phyloP scores from a whole-genome alignment of 106 monocot genomes.

The Acorus calamus region DNA sequence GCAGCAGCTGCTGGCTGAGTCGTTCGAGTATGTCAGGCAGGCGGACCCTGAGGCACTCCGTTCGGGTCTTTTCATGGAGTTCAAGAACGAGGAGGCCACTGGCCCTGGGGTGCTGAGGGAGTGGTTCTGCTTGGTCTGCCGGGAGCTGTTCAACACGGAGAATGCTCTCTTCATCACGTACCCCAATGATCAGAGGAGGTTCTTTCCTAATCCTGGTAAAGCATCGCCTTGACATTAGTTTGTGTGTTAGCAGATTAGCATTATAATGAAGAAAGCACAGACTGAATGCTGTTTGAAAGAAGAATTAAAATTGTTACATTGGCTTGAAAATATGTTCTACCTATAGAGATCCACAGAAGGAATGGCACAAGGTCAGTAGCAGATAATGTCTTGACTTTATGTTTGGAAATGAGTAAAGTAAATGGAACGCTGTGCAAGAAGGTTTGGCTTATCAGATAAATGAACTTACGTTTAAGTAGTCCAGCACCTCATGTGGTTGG shows the following conservation, averaged over 20 bases:
- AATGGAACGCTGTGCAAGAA: too few relatives aligned
- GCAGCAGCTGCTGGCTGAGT: conserved; percentile 52
- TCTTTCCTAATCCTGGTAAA: conserved; percentile 76
- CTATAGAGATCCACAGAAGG: too few relatives aligned
- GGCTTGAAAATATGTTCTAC: too few relatives aligned
- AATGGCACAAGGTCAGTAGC: too few relatives aligned
- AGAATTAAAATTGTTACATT: too few relatives aligned
- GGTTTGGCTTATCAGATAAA: too few relatives aligned
- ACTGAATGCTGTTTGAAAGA: too few relatives aligned
- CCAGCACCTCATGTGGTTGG: too few relatives aligned
- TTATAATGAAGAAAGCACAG: too few relatives aligned
- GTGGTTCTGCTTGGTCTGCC: conserved; percentile 75
- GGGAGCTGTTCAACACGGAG: conserved; percentile 49
- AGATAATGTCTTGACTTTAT: too few relatives aligned
- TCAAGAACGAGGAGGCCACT: conserved; percentile 90
- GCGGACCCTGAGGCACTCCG: conserved; percentile 44
- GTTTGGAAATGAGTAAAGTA: too few relatives aligned
- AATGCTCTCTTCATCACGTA: conserved; percentile 66
- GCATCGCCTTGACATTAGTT: neutral
- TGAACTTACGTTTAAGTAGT: too few relatives aligned
- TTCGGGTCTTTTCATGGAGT: conserved; percentile 68
- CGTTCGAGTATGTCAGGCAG: conserved; percentile 60
- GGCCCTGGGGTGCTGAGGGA: conserved; percentile 92
- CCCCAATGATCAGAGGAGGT: conserved; percentile 48
- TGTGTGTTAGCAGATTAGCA: neutral